Evolutionary conservation across 139 green algal species (phyloP), one percentile per base, ranked within the genome.

Genomic region (Chlamydomonas applanata): DNA sequence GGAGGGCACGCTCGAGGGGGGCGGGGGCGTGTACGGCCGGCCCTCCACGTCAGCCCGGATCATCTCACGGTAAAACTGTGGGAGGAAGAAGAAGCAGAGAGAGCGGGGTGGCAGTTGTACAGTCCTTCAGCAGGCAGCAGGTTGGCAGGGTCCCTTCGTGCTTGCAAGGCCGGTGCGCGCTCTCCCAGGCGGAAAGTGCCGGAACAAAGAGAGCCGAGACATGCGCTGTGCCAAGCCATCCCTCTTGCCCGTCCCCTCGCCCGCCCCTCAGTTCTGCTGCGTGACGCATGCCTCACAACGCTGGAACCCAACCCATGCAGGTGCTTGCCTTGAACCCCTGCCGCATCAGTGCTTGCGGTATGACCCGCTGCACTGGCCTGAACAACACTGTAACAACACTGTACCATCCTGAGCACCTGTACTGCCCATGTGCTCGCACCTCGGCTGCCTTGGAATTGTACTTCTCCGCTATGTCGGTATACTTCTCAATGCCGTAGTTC

Each of bases 401-500:
- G 40, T 22, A 11, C 33, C 33, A 9, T n/a, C 27, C 3, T 52
- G 14, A 34, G 30, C 35, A 71, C 5, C 9, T 60, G 34, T 30
- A 4, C 44, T 2, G 29, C 32, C 24, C 53, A 27, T 30, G 4
- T 3, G 1, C 34, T 49, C 75, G 0, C 52, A 92, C 86, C 84
- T 93, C 89, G 16, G 92, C 92, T 1, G 88, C 91, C 27, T 87
- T 79, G 35, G 75, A 88, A 79, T 98, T 97, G 88, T 99, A 99
- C 83, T 99, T 99, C 11, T 94, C 87, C n/a, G 72, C 84, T 68
- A 97, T 97, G 72, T 93, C 87, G 2, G 85, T 94, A 61, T 87
- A 35, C 81, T 98, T 98, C 17, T 89, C 74, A 0, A 99, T 79
- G 9, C 94, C 96, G 68, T 99, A 98, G 78, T 94, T 81, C 29